Base-by-base conservation (phyloP, 1,284 basidiomycete species). In the Xerocomus cyaneibrunnescens region DNA sequence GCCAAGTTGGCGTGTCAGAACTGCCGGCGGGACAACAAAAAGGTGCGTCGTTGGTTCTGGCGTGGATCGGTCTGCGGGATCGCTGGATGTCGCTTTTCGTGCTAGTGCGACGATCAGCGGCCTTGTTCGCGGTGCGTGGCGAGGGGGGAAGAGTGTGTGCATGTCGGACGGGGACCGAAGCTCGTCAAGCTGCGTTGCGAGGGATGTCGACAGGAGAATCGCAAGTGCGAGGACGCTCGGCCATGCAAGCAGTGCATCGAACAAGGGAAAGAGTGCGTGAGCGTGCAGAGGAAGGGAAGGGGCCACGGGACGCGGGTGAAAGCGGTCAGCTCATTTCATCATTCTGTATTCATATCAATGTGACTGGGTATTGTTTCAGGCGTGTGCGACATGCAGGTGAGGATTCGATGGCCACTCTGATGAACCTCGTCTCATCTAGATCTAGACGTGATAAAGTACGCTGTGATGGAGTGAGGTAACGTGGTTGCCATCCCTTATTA, bases 11-110 rank as follows among this genome's bases (percentile, higher is more conserved):
- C 80, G 3, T 84, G 80, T 64, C 70, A 74, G 54, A 76, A 69
- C 44, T 84, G 81, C 62, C 74, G 81, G 21, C 74, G 76, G 56
- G 80, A 83, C 57, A 83, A 83, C 55, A 83, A 84, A 62, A 84
- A 84, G 76, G 81, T 76, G 51, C 12, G 57, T 50, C 28, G 49
- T 32, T 16, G 30, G 7, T 21, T 4, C 17, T 19, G 7, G 17
- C 28, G 28, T 14, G 31, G 2, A 16, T 30, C 17, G 31, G 10
- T 43, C 30, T 21, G 37, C 28, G 43, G 23, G 28, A 35, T 45
- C 28, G 45, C 14, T 46, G 14, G 34, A 28, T 9, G 30, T 12
- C 38, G 27, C 44, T 17, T n/a, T n/a, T n/a, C n/a, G 42, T 42
- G 5, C 17, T 28, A 69, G 57, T 62, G 59, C 52, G 80, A 83